phyloP scores from a whole-genome alignment of 345 rosid genomes.

The Corchorus olitorius region DNA sequence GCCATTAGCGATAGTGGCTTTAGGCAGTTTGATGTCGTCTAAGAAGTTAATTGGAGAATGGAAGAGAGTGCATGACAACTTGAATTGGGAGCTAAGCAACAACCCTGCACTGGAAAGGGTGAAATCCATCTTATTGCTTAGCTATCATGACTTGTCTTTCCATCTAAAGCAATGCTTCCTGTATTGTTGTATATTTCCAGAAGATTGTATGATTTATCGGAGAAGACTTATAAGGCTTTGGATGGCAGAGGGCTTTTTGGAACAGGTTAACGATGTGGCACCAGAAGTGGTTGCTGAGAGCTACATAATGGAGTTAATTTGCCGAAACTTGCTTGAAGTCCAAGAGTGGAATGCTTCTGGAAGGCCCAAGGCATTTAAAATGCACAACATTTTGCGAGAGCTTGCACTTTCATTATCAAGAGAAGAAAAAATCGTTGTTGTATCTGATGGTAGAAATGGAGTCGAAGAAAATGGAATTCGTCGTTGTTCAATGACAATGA shows the following conservation, averaged over 20 bases:
- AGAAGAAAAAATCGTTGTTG: conserved; percentile 31
- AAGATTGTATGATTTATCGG: background rate
- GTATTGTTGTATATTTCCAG: conserved; percentile 1
- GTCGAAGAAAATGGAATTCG: conserved; percentile 16
- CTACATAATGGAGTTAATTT: conserved; percentile 40
- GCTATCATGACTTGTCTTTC: conserved; percentile 12
- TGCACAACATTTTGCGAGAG: conserved; percentile 48
- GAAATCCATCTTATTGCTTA: conserved; percentile 17
- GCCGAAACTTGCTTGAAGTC: conserved; percentile 44
- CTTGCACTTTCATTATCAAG: conserved; percentile 37
- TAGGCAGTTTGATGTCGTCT: conserved; percentile 25
- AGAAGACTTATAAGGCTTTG: conserved; percentile 4
- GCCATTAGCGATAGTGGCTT: conserved; percentile 14
- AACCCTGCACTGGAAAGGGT: conserved; percentile 16
- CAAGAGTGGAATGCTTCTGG: conserved; percentile 29
- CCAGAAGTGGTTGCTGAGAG: conserved; percentile 39
- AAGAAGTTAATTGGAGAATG: conserved; percentile 23
- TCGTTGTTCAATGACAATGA: conserved; percentile 32
- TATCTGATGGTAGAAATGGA: conserved; percentile 16
- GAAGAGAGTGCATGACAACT: conserved; percentile 15
- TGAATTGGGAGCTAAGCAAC: conserved; percentile 26
- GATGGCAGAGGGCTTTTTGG: conserved; percentile 38
- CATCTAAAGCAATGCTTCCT: conserved; percentile 22
- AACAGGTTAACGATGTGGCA: background rate
- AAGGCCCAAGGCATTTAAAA: conserved; percentile 32